Evolutionary conservation across 495 filamentous ascomycete genomes (phyloP), one percentile per base, ranked within the genome.

Genomic region (Usnea hakonensis): DNA sequence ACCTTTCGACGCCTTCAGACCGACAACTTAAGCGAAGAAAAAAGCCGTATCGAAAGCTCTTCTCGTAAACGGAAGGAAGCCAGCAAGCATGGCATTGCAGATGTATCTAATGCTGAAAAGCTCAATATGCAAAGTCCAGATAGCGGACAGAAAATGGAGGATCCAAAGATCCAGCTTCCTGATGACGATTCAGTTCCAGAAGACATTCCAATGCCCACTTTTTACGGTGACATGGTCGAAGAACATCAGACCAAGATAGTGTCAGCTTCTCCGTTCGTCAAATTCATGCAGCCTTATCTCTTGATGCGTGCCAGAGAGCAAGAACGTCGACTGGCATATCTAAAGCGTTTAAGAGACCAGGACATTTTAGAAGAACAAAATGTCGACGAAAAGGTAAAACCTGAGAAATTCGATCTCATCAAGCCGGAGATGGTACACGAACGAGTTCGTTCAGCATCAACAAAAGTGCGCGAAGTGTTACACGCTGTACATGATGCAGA

Each of bases 191-290:
- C 76, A n/a, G 79, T 94, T 5, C 90, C 90, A 16, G 90, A 94
- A 60, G 89, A 93, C 72, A 79, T 93, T 43, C 91, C 92, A 1
- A 89, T 91, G 81, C 90, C 94, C 30, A 92, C 88, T 2, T 95
- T 90, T 65, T 97, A 97, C 71, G 87, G 90, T 66, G 89, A 97
- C 70, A 90, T 97, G 83, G 90, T 97, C 40, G 86, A 90, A 48
- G 91, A 95, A 68, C 89, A 95, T 69, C 79, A 91, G 65, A 96
- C 91, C 3, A 93, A 89, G 67, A 85, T 99, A 55, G 76, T 99
- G n/a, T 97, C 95, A 10, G 88, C 91, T 1, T 97, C 95, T 1
- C 95, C 95, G 5, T 97, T 95, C 67, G 95, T 97, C 48, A 92
- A 89, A 72, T 97, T 97, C 69, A 87, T 88, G 69, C 89, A 91